Evolutionary conservation across 805 yeast genomes (phyloP), one percentile per base, ranked within the genome.

Genomic region (Kluyveromyces lactis): DNA sequence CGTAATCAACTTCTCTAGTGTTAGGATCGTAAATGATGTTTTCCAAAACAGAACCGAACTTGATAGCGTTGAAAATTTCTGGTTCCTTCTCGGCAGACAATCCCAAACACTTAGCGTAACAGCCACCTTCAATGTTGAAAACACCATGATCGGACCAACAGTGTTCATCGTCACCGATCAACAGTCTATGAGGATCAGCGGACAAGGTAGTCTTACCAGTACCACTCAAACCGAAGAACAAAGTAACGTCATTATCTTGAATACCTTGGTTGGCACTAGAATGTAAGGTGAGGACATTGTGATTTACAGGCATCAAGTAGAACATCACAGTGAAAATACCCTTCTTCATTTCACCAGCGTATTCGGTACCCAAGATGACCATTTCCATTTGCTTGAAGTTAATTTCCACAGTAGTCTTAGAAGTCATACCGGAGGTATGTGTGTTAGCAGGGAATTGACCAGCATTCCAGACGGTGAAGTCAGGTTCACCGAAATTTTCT

Each of bases 281-380:
- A 68, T 90, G 97, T 63, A 90, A 75, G 30, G 97, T 92, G 62
- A 90, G 77, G 44, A 90, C 87, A 56, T 85, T 68, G 72, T 89
- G 84, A 65, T 76, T 86, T 53, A 92, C 81, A 42, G 98, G 98
- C 97, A 89, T 89, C 65, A 92, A 73, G 74, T 90, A 90, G 71
- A 92, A 90, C 98, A 90, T 90, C 45, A 90, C 97, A 17, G 97
- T 87, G 77, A 90, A 87, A 58, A 90, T 87, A 71, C 98, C 98
- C 73, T 90, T 90, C 75, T 90, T 90, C 98, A 90, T 90, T 73
- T 90, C 98, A 58, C 98, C 98, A 40, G 98, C 98, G 61, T 90
- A 90, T 72, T 90, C 98, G 33, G 97, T 90, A 68, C 98, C 98
- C 55, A 92, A 74, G 58, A 90, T 92, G 48, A 90, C 87, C 98